These are phyloP conservation scores for Melampsora americana DNA, from an alignment of 1,284 basidiomycete genomes.

Conservation along the genomic window DNA sequence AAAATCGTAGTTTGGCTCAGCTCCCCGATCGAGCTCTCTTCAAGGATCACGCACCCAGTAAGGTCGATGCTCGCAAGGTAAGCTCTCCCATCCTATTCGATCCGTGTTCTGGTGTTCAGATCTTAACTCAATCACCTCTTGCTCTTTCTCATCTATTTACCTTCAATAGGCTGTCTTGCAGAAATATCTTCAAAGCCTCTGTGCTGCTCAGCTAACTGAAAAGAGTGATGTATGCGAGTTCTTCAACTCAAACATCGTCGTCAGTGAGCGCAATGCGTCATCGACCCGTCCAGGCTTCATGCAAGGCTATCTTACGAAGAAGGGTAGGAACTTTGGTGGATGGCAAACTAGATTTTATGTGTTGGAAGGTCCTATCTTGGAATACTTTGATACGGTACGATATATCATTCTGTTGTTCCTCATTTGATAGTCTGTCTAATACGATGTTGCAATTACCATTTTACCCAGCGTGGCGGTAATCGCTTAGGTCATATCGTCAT, in stretches of 20 bases:
- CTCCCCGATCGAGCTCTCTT: slow-evolving; percentile 89
- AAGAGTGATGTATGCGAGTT: slow-evolving; percentile 88
- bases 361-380: slow-evolving; percentile 71
- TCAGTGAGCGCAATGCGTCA: slow-evolving; percentile 65
- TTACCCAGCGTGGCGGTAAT: slow-evolving; percentile 45
- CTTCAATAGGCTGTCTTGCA: slow-evolving; percentile 69
- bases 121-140: slow-evolving; percentile 45
- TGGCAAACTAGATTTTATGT: slow-evolving; percentile 96
- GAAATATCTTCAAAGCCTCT: slow-evolving; percentile 78
- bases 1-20: slow-evolving; percentile 68
- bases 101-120: slow-evolving; percentile 18
- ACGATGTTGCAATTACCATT: not conserved
- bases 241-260: slow-evolving; percentile 65
- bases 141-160: not conserved
- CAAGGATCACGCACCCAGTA: slow-evolving; percentile 93
- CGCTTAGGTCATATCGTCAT: slow-evolving; percentile 57
- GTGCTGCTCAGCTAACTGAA: slow-evolving; percentile 73
- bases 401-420: slow-evolving; percentile 45
- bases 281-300: slow-evolving; percentile 65
- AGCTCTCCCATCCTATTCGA: slow-evolving; percentile 49
- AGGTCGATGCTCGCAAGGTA: slow-evolving; percentile 90
- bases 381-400: slow-evolving; percentile 90
- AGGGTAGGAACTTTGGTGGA: slow-evolving; percentile 90
- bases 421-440: not conserved
- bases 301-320: slow-evolving; percentile 92